Evolutionary conservation across 2,329 filamentous ascomycete genomes (phyloP), one percentile per base, ranked within the genome.

Genomic region (Colletotrichum agaves): DNA sequence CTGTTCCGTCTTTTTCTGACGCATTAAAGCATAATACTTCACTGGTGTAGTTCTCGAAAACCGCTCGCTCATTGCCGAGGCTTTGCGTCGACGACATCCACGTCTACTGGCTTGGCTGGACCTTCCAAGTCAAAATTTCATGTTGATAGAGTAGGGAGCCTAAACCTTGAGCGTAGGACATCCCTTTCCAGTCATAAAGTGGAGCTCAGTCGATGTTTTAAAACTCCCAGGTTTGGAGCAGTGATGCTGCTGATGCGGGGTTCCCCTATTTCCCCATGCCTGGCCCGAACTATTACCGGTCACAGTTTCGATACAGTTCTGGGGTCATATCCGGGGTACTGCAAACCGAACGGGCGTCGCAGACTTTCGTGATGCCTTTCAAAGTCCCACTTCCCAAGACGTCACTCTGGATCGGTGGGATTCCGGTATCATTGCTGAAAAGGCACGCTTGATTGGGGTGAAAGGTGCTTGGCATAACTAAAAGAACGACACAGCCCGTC

Each of bases 261-360:
- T 57, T 33, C 37, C 53, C 53, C 53, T 57, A 37, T 31, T 23
- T 10, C 27, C 53, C 21, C 52, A 7, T n/a, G 23, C 37, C 44
- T 57, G 53, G 53, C 53, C 43, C 35, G 35, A 57, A 60, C 56
- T 47, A 60, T 43, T 47, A 33, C 56, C 43, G 41, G 49, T 49
- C 41, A 46, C 33, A 39, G 13, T n/a, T 27, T 21, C 33, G 31
- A 37, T 19, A 11, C 31, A 31, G 33, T 19, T 37, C 50, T 5
- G 13, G 17, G 19, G 21, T 5, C 12, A n/a, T 17, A 17, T 10
- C 61, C 43, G 43, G 52, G 35, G 23, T 37, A 43, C 19, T 41
- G 31, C 27, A 21, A 21, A 19, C 47, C 46, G 35, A 61, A 59
- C 43, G 43, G 39, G 56, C 56, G 43, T 39, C 35, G 15, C 13